Conservation (phyloP, 2,329 filamentous ascomycete genomes). For the Penicillium sp. region DNA sequence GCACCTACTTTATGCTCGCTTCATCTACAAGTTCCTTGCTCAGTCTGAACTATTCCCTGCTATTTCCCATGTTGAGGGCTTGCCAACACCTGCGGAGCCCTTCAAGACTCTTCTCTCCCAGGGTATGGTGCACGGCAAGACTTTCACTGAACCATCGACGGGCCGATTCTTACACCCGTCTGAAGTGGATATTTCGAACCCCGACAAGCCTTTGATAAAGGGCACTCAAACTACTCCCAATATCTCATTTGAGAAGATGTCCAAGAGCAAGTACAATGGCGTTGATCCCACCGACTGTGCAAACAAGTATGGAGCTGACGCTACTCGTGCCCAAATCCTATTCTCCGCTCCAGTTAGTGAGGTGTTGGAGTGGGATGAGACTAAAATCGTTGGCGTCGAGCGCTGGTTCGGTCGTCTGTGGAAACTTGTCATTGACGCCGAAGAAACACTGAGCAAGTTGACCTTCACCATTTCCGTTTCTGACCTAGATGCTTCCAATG, state of each 20-base stretch:
- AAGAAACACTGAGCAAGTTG: constrained; percentile 27
- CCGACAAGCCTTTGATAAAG: constrained; percentile 63
- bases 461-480: constrained; percentile 28
- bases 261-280: constrained; percentile 91
- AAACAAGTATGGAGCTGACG: constrained; percentile 76
- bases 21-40: constrained; percentile 86
- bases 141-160: constrained; percentile 73
- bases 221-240: constrained; percentile 63
- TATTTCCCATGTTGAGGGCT: constrained; percentile 39
- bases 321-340: constrained; percentile 82
- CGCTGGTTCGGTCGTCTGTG: constrained; percentile 76
- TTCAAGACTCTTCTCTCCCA: constrained; percentile 84
- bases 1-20: constrained; percentile 85
- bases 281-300: constrained; percentile 79
- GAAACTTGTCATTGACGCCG: constrained; percentile 56
- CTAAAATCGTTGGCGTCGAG: constrained; percentile 78
- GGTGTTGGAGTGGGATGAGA: constrained; percentile 84
- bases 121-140: constrained; percentile 91
- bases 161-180: constrained; percentile 77
- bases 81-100: constrained; percentile 64
- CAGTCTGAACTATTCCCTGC: constrained; percentile 47
- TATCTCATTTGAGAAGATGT: constrained; percentile 87
- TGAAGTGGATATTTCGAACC: constrained; percentile 69
- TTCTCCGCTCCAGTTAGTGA: constrained; percentile 87
- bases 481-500: constrained; percentile 21